phyloP scores from a whole-genome alignment of 1,284 basidiomycete genomes.

The Malassezia brasiliensis region DNA sequence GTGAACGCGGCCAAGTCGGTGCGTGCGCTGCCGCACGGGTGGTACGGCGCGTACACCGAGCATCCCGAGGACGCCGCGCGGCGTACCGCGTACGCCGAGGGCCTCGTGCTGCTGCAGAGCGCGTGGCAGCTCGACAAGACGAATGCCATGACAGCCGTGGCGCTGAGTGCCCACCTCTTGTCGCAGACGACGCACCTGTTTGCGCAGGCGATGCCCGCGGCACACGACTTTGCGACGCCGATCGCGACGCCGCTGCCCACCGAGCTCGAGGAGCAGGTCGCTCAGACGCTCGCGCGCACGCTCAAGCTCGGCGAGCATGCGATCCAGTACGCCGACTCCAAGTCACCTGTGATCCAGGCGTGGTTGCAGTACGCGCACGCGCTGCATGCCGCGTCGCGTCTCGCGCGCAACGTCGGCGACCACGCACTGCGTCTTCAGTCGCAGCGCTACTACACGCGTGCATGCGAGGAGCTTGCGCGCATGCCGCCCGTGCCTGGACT shows the following conservation, averaged over 20 bases:
- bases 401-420: constrained; percentile 25
- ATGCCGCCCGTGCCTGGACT: constrained; percentile 9
- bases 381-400: constrained; percentile 31
- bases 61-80: constrained; percentile 32
- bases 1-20: constrained; percentile 35
- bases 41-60: constrained; percentile 30
- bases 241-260: constrained; percentile 8
- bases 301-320: constrained; percentile 46
- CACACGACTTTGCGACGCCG: constrained; percentile 9
- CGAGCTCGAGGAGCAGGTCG: constrained; percentile 20
- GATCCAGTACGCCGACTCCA: constrained; percentile 42
- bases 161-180: constrained; percentile 35
- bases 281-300: constrained; percentile 29
- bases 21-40: constrained; percentile 24
- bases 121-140: constrained; percentile 45
- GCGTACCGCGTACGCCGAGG: constrained; percentile 36
- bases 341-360: constrained; percentile 32
- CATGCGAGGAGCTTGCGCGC: constrained; percentile 31
- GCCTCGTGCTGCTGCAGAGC: constrained; percentile 31
- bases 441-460: constrained; percentile 35
- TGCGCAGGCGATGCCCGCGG: constrained; percentile 11
- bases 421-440: constrained; percentile 29
- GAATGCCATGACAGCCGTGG: constrained; percentile 40
- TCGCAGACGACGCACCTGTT: constrained; percentile 25
- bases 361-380: constrained; percentile 39